These are phyloP conservation scores for Dictyostelium citrinum DNA, from an alignment of 78 protist genomes.

Conservation along the genomic window DNA sequence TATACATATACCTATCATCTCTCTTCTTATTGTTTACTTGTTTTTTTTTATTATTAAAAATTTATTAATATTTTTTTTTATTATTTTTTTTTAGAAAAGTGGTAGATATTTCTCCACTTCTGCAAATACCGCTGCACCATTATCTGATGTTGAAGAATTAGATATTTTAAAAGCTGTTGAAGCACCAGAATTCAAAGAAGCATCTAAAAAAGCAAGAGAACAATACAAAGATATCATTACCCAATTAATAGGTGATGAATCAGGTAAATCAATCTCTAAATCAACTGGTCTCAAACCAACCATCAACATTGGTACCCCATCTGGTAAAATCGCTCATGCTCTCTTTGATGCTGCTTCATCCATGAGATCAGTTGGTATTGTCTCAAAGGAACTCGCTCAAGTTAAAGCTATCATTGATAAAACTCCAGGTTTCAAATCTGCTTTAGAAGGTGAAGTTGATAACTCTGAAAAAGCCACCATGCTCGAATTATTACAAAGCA, in stretches of 20 bases:
- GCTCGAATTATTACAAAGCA: neutral
- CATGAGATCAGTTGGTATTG: conserved; percentile 32
- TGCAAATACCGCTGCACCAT: neutral
- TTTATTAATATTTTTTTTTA: neutral
- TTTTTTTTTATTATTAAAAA: neutral
- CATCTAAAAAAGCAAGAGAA: neutral
- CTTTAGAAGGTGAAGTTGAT: conserved; percentile 15
- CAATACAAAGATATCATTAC: neutral
- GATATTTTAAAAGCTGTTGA: neutral
- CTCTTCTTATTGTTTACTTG: neutral
- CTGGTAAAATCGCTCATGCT: conserved; percentile 73
- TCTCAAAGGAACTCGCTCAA: conserved; percentile 14
- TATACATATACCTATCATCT: neutral
- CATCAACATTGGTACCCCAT: conserved; percentile 1
- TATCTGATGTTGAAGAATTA: neutral
- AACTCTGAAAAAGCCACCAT: conserved; percentile 12
- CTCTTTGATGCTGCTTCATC: conserved; percentile 39
- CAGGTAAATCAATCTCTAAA: neutral
- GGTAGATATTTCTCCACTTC: neutral
- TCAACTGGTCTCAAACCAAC: conserved; percentile 45
- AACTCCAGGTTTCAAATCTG: neutral
- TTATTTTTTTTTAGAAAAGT: neutral
- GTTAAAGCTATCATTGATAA: neutral
- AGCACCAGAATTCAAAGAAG: neutral
- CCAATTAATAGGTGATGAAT: neutral